Conservation (phyloP, 164 flowering plant species). For the Magnolia officinalis region DNA sequence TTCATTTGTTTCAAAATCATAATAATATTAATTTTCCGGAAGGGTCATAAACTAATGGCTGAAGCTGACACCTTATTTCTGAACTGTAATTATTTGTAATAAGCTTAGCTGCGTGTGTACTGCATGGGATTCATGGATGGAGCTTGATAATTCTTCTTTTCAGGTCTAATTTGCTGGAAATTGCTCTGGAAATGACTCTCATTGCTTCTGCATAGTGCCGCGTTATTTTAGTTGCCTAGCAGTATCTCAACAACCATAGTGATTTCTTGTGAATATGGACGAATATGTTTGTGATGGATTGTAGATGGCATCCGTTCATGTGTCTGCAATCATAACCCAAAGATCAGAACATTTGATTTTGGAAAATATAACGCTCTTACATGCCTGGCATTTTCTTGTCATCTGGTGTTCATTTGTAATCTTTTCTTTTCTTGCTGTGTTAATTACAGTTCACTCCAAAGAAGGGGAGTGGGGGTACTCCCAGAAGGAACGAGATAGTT, state of each 20-base stretch:
- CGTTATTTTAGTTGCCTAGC: neutral
- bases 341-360: neutral
- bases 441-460: conserved; percentile 32
- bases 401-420: neutral
- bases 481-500: conserved; percentile 35
- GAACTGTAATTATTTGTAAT: no score
- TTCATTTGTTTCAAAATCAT: no score
- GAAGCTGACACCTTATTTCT: no score
- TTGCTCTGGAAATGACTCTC: no score
- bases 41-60: no score
- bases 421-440: neutral
- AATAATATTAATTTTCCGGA: no score
- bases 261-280: neutral
- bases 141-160: no score
- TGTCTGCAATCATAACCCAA: neutral
- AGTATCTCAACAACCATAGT: neutral
- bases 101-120: no score
- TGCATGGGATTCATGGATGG: no score
- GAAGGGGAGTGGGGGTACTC: conserved; percentile 28
- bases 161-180: no score
- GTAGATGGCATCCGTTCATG: neutral
- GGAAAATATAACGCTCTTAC: neutral
- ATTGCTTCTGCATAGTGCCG: no score
- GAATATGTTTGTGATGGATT: neutral
- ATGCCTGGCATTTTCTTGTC: neutral